phyloP scores from a whole-genome alignment of 2,329 filamentous ascomycete species.

The Clarireedia paspali region DNA sequence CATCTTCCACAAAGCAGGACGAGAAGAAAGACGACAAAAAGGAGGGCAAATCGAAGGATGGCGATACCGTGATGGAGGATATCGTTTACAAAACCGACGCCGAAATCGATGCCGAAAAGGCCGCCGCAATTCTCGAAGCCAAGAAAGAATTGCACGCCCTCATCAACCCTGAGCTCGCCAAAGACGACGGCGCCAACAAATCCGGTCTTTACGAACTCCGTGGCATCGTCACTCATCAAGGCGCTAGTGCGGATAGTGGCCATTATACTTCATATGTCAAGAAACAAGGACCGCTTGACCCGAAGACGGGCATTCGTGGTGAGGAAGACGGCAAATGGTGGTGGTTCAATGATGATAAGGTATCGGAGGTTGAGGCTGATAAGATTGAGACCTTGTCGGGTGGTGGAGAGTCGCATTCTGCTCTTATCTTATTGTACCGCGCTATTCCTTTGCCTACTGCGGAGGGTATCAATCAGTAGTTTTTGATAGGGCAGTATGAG shows the following conservation, averaged over 20 bases:
- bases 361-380: slow-evolving; percentile 82
- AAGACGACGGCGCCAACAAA: slow-evolving; percentile 80
- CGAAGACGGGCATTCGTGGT: slow-evolving; percentile 66
- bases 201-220: slow-evolving; percentile 93
- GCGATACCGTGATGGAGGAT: slow-evolving; percentile 61
- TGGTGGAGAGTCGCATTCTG: slow-evolving; percentile 81
- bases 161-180: slow-evolving; percentile 64
- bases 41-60: slow-evolving; percentile 44
- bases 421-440: slow-evolving; percentile 71
- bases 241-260: slow-evolving; percentile 90
- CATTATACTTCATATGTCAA: slow-evolving; percentile 98
- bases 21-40: slow-evolving; percentile 30
- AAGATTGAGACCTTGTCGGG: slow-evolving; percentile 87
- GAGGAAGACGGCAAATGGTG: slow-evolving; percentile 95
- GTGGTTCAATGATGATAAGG: slow-evolving; percentile 99
- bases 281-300: slow-evolving; percentile 68
- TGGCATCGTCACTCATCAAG: slow-evolving; percentile 92
- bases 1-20: slow-evolving; percentile 39
- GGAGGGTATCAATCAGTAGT: slow-evolving; percentile 33
- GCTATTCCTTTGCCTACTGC: slow-evolving; percentile 61
- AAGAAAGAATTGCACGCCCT: slow-evolving; percentile 84
- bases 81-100: slow-evolving; percentile 79
- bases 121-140: slow-evolving; percentile 63
- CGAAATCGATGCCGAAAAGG: slow-evolving; percentile 80
- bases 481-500: too few species aligned